phyloP scores from a whole-genome alignment of 768 basidiomycete species.

The Tubosaeta sp. region DNA sequence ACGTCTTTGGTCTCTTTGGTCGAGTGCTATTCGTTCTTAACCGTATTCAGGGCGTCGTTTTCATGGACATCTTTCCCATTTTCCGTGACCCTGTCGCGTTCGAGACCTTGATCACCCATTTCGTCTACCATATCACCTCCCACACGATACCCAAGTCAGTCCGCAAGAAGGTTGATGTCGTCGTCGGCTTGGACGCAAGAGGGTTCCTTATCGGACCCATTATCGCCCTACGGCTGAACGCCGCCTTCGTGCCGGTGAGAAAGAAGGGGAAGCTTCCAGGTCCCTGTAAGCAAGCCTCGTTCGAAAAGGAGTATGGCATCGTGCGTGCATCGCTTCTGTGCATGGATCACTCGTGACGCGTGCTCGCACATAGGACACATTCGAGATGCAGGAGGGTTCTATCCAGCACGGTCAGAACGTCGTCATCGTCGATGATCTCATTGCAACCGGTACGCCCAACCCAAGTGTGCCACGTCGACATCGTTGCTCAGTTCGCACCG shows the following conservation, averaged over 20 bases:
- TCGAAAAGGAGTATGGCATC: slow-evolving; percentile 91
- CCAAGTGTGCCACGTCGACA: background rate
- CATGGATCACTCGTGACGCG: slow-evolving; percentile 1
- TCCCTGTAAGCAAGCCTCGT: slow-evolving; percentile 63
- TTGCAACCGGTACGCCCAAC: slow-evolving; percentile 78
- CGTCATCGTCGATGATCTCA: slow-evolving; percentile 89
- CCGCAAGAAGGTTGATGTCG: slow-evolving; percentile 75
- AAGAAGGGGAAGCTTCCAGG: slow-evolving; percentile 97
- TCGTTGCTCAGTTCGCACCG: slow-evolving; percentile 5
- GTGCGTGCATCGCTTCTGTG: slow-evolving; percentile 39
- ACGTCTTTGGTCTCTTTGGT: slow-evolving; percentile 8
- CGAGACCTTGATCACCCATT: slow-evolving; percentile 87
- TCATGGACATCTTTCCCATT: slow-evolving; percentile 94
- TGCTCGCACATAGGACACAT: slow-evolving; percentile 65
- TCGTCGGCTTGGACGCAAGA: slow-evolving; percentile 93
- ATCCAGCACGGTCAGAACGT: slow-evolving; percentile 81
- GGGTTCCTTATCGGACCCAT: slow-evolving; percentile 95
- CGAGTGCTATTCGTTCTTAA: background rate
- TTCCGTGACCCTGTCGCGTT: slow-evolving; percentile 81
- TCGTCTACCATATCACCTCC: slow-evolving; percentile 81
- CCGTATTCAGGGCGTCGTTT: slow-evolving; percentile 68
- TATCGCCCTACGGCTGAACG: slow-evolving; percentile 84
- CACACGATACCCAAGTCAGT: slow-evolving; percentile 60
- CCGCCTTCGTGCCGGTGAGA: slow-evolving; percentile 93
- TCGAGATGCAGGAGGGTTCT: slow-evolving; percentile 90